A percentile compares a stretch with the other conserved stretches of the same genome.
Evolutionary conservation across 805 yeast genomes (phyloP).

Genomic region (Candida krabiensis): DNA sequence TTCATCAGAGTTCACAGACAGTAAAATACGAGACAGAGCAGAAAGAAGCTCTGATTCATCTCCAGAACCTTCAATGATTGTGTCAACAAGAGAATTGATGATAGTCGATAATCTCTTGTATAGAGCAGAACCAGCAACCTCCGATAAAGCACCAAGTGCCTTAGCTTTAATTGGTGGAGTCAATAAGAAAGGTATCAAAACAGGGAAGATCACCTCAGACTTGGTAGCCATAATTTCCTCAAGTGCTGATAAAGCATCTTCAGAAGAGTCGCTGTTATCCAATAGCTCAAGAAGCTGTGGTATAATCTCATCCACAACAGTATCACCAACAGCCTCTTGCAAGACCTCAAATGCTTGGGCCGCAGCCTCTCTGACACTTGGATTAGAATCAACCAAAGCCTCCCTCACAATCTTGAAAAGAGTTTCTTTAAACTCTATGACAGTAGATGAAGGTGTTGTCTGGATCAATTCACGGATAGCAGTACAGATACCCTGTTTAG

Average conservation of each 20-base stretch:
- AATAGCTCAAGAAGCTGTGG: slow-evolving; percentile 79
- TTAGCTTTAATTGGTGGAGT: slow-evolving; percentile 85
- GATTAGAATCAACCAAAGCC: slow-evolving; percentile 73
- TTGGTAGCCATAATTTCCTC: slow-evolving; percentile 90
- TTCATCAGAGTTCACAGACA: slow-evolving; percentile 71
- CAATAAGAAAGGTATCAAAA: slow-evolving; percentile 81
- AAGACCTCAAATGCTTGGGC: slow-evolving; percentile 87
- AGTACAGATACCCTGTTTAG: slow-evolving; percentile 94
- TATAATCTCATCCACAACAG: slow-evolving; percentile 83
- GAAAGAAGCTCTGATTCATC: slow-evolving; percentile 41
- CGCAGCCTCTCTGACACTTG: slow-evolving; percentile 83
- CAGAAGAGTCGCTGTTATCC: slow-evolving; percentile 49
- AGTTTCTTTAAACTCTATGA: slow-evolving; percentile 61
- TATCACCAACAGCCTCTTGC: slow-evolving; percentile 78
- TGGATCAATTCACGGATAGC: slow-evolving; percentile 84
- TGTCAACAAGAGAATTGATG: slow-evolving; percentile 69
- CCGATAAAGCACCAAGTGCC: slow-evolving; percentile 82
- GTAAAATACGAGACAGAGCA: slow-evolving; percentile 67
- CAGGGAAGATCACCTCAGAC: slow-evolving; percentile 91
- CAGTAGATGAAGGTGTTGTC: slow-evolving; percentile 62
- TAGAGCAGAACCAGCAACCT: slow-evolving; percentile 84
- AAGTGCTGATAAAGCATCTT: slow-evolving; percentile 80
- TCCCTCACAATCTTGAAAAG: slow-evolving; percentile 75
- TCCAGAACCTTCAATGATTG: slow-evolving; percentile 42
- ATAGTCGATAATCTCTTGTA: slow-evolving; percentile 71